A percentile compares a stretch with the other conserved stretches of the same genome.
Conservation (phyloP, 495 filamentous ascomycete species). For the Penicillium alfredii region DNA sequence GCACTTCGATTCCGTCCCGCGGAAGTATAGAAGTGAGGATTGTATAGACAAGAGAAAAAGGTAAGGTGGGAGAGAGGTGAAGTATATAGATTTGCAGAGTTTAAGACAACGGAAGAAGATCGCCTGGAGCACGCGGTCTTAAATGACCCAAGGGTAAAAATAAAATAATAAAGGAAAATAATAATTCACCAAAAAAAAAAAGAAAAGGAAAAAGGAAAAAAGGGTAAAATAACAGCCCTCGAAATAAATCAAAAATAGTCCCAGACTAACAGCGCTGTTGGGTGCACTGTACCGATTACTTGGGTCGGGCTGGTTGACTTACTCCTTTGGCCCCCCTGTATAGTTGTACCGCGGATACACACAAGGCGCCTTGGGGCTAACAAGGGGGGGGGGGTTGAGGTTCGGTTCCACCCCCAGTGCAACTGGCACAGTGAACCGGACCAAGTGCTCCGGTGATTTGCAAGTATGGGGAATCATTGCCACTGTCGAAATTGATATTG, state of each 20-base stretch:
- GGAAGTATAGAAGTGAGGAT: slow-evolving; percentile 7
- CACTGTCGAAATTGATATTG: slow-evolving; percentile 19
- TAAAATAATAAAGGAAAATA: too few species aligned
- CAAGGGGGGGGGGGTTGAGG: slow-evolving; percentile 10
- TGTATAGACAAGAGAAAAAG: slow-evolving; percentile 2
- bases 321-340: slow-evolving; percentile 23
- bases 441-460: slow-evolving; percentile 8
- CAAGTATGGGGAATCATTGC: slow-evolving; percentile 7
- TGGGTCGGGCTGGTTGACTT: slow-evolving; percentile 19
- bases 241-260: slow-evolving; percentile 13
- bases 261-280: slow-evolving; percentile 19
- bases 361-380: slow-evolving; percentile 17
- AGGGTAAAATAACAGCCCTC: too few species aligned
- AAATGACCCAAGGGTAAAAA: too few species aligned
- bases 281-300: slow-evolving; percentile 19
- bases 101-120: slow-evolving; percentile 13
- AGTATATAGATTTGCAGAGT: slow-evolving; percentile 22
- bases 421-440: slow-evolving; percentile 18
- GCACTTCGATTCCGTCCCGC: too few species aligned
- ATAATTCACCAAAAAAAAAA: slow-evolving; percentile 3
- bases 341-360: slow-evolving; percentile 25
- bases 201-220: too few species aligned
- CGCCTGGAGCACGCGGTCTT: slow-evolving; percentile 21
- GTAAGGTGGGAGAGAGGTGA: slow-evolving; percentile 7
- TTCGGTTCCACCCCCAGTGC: slow-evolving; percentile 15